These are phyloP conservation scores for Sicyos baderoa DNA, from an alignment of 306 rosid species.

Conservation along the genomic window DNA sequence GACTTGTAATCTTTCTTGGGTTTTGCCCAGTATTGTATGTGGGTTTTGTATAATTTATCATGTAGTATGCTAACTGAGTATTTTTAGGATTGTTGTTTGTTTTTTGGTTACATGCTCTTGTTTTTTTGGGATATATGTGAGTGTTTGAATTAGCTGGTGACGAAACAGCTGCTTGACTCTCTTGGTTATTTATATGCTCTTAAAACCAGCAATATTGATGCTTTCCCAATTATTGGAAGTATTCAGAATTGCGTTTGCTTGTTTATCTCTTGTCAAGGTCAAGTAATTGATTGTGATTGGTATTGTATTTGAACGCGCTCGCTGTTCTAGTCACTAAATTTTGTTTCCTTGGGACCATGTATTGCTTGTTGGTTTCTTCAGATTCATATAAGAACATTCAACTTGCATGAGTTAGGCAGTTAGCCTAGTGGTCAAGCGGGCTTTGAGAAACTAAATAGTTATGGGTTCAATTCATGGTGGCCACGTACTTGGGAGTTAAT, in stretches of 20 bases:
- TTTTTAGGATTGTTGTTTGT: not conserved
- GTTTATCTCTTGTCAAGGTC: not conserved
- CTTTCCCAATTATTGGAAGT: not conserved
- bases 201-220: not conserved
- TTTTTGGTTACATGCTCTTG: not conserved
- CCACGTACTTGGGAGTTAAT: no score
- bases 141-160: not conserved
- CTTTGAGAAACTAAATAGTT: no score
- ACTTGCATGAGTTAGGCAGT: no score
- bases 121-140: not conserved
- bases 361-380: not conserved
- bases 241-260: not conserved
- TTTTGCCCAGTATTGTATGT: not conserved
- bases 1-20: not conserved
- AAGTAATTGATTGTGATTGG: not conserved
- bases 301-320: no score
- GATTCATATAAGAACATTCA: not conserved
- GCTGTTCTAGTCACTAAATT: not conserved
- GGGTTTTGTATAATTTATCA: not conserved
- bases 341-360: not conserved
- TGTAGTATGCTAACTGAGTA: not conserved
- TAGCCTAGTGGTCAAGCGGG: no score
- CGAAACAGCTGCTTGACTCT: not conserved
- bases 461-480: no score
- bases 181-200: not conserved